A percentile compares a stretch with the other conserved stretches of the same genome.
Evolutionary conservation across 352 stramenopile species (phyloP).

Genomic region (Phytophthora brassicae): DNA sequence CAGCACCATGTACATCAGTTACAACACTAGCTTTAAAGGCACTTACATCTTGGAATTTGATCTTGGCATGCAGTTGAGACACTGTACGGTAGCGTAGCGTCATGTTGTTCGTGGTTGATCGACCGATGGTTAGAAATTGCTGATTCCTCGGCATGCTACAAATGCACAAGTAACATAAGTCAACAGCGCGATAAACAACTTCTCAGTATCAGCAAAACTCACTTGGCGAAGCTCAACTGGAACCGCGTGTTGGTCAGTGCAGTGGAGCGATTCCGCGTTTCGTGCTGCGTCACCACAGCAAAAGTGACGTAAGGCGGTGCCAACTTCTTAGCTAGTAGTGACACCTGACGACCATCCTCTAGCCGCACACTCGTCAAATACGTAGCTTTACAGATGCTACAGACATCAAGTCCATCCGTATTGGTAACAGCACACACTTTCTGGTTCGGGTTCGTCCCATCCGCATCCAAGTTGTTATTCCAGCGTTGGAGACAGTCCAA

Average conservation of each 20-base stretch:
- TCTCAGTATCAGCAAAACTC: slow-evolving; percentile 19
- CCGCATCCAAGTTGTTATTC: slow-evolving; percentile 88
- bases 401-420: slow-evolving; percentile 86
- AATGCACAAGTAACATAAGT: slow-evolving; percentile 8
- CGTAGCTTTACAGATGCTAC: slow-evolving; percentile 91
- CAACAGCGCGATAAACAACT: background rate
- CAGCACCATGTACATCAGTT: background rate
- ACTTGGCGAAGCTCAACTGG: slow-evolving; percentile 92
- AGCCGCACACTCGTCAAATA: slow-evolving; percentile 90
- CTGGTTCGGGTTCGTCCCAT: slow-evolving; percentile 78
- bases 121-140: slow-evolving; percentile 75
- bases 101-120: slow-evolving; percentile 86
- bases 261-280: slow-evolving; percentile 79
- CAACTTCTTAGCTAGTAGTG: slow-evolving; percentile 86
- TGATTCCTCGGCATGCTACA: slow-evolving; percentile 63
- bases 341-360: slow-evolving; percentile 85
- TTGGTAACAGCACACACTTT: slow-evolving; percentile 91
- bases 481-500: slow-evolving; percentile 92
- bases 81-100: slow-evolving; percentile 83
- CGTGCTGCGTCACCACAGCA: slow-evolving; percentile 89
- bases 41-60: slow-evolving; percentile 83
- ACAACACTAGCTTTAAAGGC: background rate
- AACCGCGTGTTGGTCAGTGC: slow-evolving; percentile 91
- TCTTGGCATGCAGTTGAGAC: slow-evolving; percentile 82
- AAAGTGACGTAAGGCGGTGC: slow-evolving; percentile 90